These are phyloP conservation scores for Pulveroboletus sp. DNA, from an alignment of 768 basidiomycete species.

Conservation along the genomic window DNA sequence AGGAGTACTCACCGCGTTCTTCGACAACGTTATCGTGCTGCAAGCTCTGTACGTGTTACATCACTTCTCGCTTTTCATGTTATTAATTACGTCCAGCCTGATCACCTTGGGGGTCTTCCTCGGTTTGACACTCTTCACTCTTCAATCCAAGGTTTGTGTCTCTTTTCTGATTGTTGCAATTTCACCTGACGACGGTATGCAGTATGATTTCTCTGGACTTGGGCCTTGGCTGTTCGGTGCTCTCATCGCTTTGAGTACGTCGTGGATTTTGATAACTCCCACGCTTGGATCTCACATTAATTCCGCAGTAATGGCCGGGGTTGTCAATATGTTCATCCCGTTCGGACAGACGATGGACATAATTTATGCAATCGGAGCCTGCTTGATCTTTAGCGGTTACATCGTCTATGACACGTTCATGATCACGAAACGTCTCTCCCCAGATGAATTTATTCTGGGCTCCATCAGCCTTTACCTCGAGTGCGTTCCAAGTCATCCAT, in stretches of 20 bases:
- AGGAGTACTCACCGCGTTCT: constrained; percentile 79
- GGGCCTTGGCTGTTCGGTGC: constrained; percentile 87
- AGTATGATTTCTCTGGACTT: constrained; percentile 94
- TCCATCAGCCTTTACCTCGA: constrained; percentile 93
- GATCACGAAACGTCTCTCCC: constrained; percentile 83
- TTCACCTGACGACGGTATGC: background rate
- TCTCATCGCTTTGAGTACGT: constrained; percentile 70
- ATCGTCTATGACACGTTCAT: constrained; percentile 87
- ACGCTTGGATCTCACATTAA: background rate
- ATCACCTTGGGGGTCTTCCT: constrained; percentile 92
- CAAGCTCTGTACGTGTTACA: constrained; percentile 68
- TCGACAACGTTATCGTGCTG: constrained; percentile 66
- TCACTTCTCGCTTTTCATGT: background rate
- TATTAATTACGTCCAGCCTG: constrained; percentile 40
- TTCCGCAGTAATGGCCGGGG: constrained; percentile 63
- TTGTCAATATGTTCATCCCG: constrained; percentile 84
- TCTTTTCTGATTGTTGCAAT: background rate
- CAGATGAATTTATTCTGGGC: constrained; percentile 92
- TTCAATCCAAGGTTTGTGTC: constrained; percentile 77
- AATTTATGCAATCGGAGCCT: constrained; percentile 70
- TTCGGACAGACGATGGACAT: constrained; percentile 81
- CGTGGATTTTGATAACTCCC: background rate
- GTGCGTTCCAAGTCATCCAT: constrained; percentile 38
- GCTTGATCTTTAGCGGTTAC: constrained; percentile 84
- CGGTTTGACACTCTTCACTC: constrained; percentile 89